A percentile compares a stretch with the other conserved stretches of the same genome.
Conservation (phyloP, 208 protist species). For the Acanthamoeba castellanii region DNA sequence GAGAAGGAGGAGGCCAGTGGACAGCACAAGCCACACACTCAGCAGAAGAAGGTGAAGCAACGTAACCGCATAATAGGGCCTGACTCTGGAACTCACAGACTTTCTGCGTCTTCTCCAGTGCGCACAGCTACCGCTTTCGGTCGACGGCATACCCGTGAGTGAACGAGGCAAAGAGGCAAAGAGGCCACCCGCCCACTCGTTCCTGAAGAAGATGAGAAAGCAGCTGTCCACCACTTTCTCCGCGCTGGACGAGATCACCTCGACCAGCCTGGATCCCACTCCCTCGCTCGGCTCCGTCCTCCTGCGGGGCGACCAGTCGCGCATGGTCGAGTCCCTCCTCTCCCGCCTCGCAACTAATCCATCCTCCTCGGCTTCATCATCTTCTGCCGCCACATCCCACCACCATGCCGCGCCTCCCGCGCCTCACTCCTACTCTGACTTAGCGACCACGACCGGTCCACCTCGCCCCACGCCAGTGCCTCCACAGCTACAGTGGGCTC, state of each 20-base stretch:
- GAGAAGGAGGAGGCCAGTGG: no score
- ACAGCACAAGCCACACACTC: no score
- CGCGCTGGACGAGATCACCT: slow-evolving; percentile 23
- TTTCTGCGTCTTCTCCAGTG: no score
- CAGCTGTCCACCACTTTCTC: slow-evolving; percentile 44
- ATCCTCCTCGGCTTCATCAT: not conserved
- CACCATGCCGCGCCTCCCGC: not conserved
- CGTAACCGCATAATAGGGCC: no score
- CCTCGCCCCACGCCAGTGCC: no score
- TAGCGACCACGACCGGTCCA: no score
- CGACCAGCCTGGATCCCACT: not conserved
- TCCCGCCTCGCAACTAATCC: not conserved
- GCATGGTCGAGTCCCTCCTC: not conserved
- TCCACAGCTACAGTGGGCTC: no score
- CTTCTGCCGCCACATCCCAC: not conserved
- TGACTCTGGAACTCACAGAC: no score
- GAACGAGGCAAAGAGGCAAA: not conserved
- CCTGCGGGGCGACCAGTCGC: not conserved
- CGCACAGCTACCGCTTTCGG: no score
- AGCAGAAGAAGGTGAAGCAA: no score
- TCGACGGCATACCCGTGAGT: no score
- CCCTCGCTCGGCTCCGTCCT: not conserved
- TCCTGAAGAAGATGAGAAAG: slow-evolving; percentile 20
- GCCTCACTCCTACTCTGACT: no score
- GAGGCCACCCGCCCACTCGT: not conserved